Base-by-base conservation (phyloP, 768 basidiomycete species). In the Kwoniella sp. region DNA sequence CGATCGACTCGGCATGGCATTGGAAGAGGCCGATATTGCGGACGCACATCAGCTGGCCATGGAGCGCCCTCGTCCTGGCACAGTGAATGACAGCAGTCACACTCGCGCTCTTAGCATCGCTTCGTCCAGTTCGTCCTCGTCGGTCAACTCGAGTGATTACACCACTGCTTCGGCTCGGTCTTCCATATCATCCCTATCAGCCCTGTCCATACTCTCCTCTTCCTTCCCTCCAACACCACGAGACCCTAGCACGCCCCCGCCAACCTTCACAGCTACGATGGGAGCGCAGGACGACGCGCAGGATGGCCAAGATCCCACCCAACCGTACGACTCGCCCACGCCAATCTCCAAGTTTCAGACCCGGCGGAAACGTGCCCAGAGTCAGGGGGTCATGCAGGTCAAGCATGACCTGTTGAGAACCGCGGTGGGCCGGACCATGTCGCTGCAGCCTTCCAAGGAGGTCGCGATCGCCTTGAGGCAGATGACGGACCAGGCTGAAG, bases 91-190 rank as follows among this genome's bases (percentile, higher is more conserved):
- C n/a, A n/a, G n/a, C 15, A 14, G n/a, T n/a, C n/a, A n/a, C n/a
- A n/a, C n/a, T n/a, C n/a, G n/a, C n/a, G n/a, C n/a, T n/a, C n/a
- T n/a, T n/a, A n/a, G n/a, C n/a, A n/a, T n/a, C n/a, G 15, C 36
- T 20, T 40, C 38, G 37, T 9, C 48, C 26, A 8, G 29, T 20
- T 53, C 43, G 32, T 28, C 42, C 5, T 27, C 36, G 3, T 43
- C 50, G 4, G 23, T 38, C 9, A 22, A 20, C 23, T 41, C 56
- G 29, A 32, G 26, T 3, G 48, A 42, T 14, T 60, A 60, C 33
- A 60, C 59, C 7, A 60, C 59, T 15, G 59, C 59, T 7, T 60
- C 59, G n/a, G 59, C 59, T 5, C 42, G 59, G 31, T 60, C 59
- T 20, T 56, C 53, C 14, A 48, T 60, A 28, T 60, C 59, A 5